A percentile compares a stretch with the other conserved stretches of the same genome.
phyloP scores from a whole-genome alignment of 2,329 filamentous ascomycete species.

The Cladosporium halotolerans region DNA sequence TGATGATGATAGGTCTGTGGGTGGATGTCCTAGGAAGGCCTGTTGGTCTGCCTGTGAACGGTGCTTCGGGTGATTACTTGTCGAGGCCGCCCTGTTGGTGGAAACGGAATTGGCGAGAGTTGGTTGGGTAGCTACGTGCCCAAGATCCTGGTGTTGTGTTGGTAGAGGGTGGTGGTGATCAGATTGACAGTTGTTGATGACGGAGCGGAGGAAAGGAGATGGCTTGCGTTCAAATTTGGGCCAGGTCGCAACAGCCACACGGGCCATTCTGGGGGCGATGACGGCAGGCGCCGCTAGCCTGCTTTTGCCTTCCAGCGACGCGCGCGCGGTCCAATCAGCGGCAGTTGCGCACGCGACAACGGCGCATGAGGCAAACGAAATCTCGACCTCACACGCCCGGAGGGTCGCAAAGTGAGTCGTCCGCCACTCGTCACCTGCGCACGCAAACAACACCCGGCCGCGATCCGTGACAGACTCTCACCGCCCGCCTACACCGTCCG shows the following conservation, averaged over 20 bases:
- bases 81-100: conserved; percentile 27
- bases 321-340: conserved; percentile 1
- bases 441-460: background rate
- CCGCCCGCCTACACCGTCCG: no score
- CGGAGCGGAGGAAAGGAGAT: conserved; percentile 15
- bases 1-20: conserved; percentile 53
- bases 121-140: conserved; percentile 47
- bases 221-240: conserved; percentile 13
- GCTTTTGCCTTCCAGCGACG: background rate
- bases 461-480: no score
- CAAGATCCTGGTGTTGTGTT: conserved; percentile 25
- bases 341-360: background rate
- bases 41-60: conserved; percentile 30
- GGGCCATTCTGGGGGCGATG: background rate
- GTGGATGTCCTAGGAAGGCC: conserved; percentile 33
- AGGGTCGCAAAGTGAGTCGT: background rate
- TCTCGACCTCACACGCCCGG: conserved; percentile 2
- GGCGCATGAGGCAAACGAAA: conserved; percentile 6
- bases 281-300: conserved; percentile 12
- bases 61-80: conserved; percentile 10
- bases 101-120: conserved; percentile 46
- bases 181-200: conserved; percentile 21
- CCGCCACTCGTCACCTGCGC: background rate
- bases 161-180: conserved; percentile 17
- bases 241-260: conserved; percentile 2